These are phyloP conservation scores for Halteria grandinella DNA, from an alignment of 73 alveolate species.

Conservation along the genomic window DNA sequence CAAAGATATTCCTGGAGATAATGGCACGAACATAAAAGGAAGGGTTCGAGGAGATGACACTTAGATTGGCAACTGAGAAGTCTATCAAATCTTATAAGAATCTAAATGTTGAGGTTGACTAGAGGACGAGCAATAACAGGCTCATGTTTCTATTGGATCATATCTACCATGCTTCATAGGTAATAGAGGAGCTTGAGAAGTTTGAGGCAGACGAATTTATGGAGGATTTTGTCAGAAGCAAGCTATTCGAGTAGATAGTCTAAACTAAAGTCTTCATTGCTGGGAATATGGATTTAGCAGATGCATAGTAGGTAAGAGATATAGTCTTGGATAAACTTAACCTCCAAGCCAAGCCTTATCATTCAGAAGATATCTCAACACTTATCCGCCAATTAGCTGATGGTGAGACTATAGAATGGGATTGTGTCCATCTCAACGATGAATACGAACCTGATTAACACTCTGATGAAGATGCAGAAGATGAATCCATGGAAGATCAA, in stretches of 20 bases:
- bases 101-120: conserved; percentile 34
- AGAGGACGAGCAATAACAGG: conserved; percentile 37
- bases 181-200: conserved; percentile 5
- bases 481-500: conserved; percentile 23
- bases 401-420: conserved; percentile 21
- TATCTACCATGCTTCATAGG: conserved; percentile 19
- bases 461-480: not conserved
- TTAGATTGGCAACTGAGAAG: conserved; percentile 26
- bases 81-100: conserved; percentile 11
- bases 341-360: not conserved
- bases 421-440: not conserved
- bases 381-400: not conserved
- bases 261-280: conserved; percentile 1
- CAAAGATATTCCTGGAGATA: conserved; percentile 9
- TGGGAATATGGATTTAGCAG: conserved; percentile 1
- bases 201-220: not conserved
- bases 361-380: not conserved
- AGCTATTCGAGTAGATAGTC: not conserved
- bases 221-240: not conserved
- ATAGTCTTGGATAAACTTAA: not conserved
- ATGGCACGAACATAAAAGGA: not conserved
- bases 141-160: conserved; percentile 4
- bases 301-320: not conserved
- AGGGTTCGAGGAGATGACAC: too few relatives aligned
- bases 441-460: not conserved